These are phyloP conservation scores for Phytophthora cryptogea DNA, from an alignment of 352 stramenopile genomes.

Conservation along the genomic window DNA sequence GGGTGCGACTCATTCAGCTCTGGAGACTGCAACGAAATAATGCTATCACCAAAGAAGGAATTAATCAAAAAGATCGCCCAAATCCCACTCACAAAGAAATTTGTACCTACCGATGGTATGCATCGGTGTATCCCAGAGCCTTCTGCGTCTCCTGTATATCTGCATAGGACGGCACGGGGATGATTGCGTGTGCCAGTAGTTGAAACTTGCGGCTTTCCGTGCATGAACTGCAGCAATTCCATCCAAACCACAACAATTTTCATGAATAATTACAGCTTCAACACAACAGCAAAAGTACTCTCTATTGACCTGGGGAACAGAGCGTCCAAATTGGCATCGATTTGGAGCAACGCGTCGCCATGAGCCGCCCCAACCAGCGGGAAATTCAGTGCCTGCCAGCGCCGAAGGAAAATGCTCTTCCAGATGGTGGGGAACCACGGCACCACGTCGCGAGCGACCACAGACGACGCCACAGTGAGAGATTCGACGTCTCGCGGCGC, in stretches of 20 bases:
- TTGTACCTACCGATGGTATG: conserved; percentile 52
- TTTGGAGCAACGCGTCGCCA: conserved; percentile 28
- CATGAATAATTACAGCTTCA: not conserved
- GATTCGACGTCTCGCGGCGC: conserved; percentile 61
- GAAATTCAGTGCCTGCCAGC: conserved; percentile 71
- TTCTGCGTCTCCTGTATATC: conserved; percentile 58
- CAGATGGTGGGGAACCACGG: conserved; percentile 59
- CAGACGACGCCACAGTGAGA: conserved; percentile 49
- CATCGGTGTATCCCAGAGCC: conserved; percentile 41
- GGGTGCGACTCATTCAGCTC: conserved; percentile 23
- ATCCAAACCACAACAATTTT: conserved; percentile 2
- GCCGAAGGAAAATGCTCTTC: conserved; percentile 59
- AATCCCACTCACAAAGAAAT: not conserved
- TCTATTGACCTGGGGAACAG: conserved; percentile 53
- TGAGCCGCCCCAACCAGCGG: conserved; percentile 35
- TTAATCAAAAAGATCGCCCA: not conserved
- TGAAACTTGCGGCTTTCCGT: conserved; percentile 72
- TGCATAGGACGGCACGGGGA: conserved; percentile 62
- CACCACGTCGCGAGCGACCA: conserved; percentile 50
- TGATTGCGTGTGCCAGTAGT: conserved; percentile 68
- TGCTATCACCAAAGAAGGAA: conserved; percentile 19
- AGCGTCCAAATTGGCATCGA: conserved; percentile 41
- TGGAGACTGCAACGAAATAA: conserved; percentile 38
- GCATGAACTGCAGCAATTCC: conserved; percentile 36
- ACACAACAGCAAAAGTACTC: not conserved